Evolutionary conservation across 352 stramenopile genomes (phyloP), one percentile per base, ranked within the genome.

Genomic region (Pythium coloratum): DNA sequence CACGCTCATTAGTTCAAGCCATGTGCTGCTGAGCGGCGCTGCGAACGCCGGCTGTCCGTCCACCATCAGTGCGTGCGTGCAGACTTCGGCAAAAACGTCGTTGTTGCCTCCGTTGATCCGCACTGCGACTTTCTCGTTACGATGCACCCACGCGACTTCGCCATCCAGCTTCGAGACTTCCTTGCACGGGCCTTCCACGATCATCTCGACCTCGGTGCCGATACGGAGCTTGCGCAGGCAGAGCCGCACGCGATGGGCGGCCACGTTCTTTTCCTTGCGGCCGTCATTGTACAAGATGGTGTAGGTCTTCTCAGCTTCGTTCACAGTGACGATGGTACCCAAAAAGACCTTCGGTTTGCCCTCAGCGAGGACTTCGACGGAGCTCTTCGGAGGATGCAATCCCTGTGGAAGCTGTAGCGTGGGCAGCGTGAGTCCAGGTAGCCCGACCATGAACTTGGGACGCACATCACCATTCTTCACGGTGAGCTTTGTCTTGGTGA

Each of bases 101-200:
- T 88, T 88, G 51, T 85, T 84, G 30, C 80, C 80, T 2, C 80
- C 81, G 24, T 88, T 78, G 53, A 89, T 80, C 0, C 81, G 78
- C 26, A 91, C 70, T 0, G 77, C 81, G 6, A 89, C 82, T 51
- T 81, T 91, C 53, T 91, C 82, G 46, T 91, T 71, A 3, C 80
- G 82, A 74, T 91, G 82, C 9, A 91, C 82, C 82, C 82, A 91
- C 13, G 82, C 82, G 0, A 91, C 78, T 36, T 91, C 80, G 9
- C 80, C 80, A 28, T 91, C 81, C n/a, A 91, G 56, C 54, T 82
- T 89, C 0, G 78, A 88, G 3, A 91, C 73, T 69, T 91, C 82
- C 33, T 89, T 91, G 62, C 80, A 89, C 6, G 82, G 82, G 14
- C 82, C 80, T 62, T 91, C 80, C 3, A 91, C 76, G 46, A 91